Conservation (phyloP, 371 early-diverging fungal species). For the Circinella umbellata region DNA sequence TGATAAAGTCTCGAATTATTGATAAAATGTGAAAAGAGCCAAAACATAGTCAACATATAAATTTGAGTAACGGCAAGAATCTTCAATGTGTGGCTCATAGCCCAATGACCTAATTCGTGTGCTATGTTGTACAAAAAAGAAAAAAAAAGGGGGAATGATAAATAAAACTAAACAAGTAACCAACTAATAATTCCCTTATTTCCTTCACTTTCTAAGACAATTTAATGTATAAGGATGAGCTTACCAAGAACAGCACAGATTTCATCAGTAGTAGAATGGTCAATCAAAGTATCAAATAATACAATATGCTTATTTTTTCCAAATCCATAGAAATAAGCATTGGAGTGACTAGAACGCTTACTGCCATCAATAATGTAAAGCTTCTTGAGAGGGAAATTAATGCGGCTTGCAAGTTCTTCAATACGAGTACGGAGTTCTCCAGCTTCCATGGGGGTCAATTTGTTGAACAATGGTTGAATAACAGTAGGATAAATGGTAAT, state of each 20-base stretch:
- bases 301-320: conserved; percentile 98
- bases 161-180: background rate
- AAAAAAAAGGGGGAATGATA: background rate
- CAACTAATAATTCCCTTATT: conserved; percentile 4
- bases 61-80: conserved; percentile 75
- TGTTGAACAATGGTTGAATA: conserved; percentile 99
- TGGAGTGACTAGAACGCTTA: conserved; percentile 93
- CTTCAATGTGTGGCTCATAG: conserved; percentile 84
- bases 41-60: conserved; percentile 84
- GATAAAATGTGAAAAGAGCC: conserved; percentile 81
- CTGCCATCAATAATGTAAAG: conserved; percentile 97
- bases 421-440: conserved; percentile 88
- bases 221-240: background rate
- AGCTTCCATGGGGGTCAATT: conserved; percentile 87
- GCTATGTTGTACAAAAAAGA: conserved; percentile 32
- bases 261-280: conserved; percentile 85
- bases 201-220: background rate
- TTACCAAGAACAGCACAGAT: conserved; percentile 91
- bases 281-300: conserved; percentile 94
- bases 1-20: conserved; percentile 73
- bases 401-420: conserved; percentile 82
- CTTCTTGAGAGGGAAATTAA: conserved; percentile 94
- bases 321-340: conserved; percentile 98
- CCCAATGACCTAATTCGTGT: conserved; percentile 99
- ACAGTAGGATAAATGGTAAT: conserved; percentile 93